These are phyloP conservation scores for Phytophthora fragariae DNA, from an alignment of 352 stramenopile species.

Conservation along the genomic window DNA sequence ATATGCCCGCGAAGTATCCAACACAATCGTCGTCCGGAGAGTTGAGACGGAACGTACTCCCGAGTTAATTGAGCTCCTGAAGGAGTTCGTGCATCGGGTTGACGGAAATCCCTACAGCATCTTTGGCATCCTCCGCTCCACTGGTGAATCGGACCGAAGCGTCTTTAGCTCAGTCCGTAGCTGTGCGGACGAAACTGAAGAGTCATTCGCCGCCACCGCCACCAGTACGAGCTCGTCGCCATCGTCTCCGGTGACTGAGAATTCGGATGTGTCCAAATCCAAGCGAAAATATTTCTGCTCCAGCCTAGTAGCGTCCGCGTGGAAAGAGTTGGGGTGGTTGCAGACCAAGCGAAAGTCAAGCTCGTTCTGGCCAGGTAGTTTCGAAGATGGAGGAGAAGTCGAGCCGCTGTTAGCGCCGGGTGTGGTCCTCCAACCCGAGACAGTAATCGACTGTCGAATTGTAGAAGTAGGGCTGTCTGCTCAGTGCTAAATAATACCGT, in stretches of 20 bases:
- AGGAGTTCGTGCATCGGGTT: conserved; percentile 68
- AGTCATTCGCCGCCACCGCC: conserved; percentile 18
- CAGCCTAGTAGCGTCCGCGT: conserved; percentile 76
- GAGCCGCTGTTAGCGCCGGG: conserved; percentile 60
- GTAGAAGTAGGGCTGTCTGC: conserved; percentile 79
- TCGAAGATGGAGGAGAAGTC: conserved; percentile 80
- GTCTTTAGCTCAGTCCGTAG: conserved; percentile 20
- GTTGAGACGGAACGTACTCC: conserved; percentile 54
- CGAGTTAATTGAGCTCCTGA: conserved; percentile 51
- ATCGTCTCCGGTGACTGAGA: conserved; percentile 20
- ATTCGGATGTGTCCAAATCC: conserved; percentile 9
- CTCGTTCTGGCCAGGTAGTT: conserved; percentile 88
- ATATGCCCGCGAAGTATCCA: conserved; percentile 84
- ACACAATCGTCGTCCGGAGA: conserved; percentile 77
- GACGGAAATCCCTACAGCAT: conserved; percentile 89
- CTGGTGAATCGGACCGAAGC: conserved; percentile 58
- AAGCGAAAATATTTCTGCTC: conserved; percentile 91
- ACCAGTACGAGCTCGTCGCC: conserved; percentile 36
- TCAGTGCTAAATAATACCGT: conserved; percentile 29
- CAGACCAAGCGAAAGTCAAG: conserved; percentile 70
- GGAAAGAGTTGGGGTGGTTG: conserved; percentile 84
- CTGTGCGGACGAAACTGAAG: conserved; percentile 20
- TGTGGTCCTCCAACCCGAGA: conserved; percentile 63
- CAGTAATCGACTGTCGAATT: conserved; percentile 81
- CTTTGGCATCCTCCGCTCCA: conserved; percentile 68